phyloP scores from a whole-genome alignment of 176 grass and related monocot genomes.

The Musa schizocarpa region DNA sequence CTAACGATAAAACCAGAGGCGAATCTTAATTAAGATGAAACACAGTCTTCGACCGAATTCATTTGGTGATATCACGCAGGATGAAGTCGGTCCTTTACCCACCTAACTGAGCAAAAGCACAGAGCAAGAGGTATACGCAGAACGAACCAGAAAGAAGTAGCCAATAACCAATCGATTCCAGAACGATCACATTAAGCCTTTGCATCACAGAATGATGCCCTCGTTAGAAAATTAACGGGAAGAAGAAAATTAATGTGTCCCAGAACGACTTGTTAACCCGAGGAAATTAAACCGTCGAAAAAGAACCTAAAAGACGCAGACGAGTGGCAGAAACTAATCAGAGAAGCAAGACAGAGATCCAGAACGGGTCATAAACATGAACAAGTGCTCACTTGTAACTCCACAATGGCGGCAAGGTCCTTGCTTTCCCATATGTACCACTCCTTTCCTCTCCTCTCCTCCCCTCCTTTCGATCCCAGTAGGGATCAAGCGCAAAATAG shows the following conservation, averaged over 20 bases:
- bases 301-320: background rate
- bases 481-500: constrained; percentile 19
- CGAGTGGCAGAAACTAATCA: constrained; percentile 9
- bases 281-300: background rate
- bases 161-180: background rate
- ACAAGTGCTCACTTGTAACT: constrained; percentile 98
- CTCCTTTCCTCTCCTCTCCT: constrained; percentile 10
- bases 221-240: no score
- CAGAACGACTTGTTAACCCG: background rate
- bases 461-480: constrained; percentile 28
- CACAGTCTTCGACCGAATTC: background rate
- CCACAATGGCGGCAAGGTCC: constrained; percentile 97
- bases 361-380: constrained; percentile 22
- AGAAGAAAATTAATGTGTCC: background rate
- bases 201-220: background rate
- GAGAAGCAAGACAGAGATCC: constrained; percentile 24
- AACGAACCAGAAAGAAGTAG: background rate
- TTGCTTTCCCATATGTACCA: constrained; percentile 62
- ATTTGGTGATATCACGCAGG: background rate
- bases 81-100: background rate
- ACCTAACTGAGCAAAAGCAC: background rate
- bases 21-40: background rate
- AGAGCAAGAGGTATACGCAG: background rate
- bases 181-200: background rate
- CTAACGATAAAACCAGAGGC: no score